phyloP scores from a whole-genome alignment of 768 basidiomycete species.

The Mycena albidolilacea region DNA sequence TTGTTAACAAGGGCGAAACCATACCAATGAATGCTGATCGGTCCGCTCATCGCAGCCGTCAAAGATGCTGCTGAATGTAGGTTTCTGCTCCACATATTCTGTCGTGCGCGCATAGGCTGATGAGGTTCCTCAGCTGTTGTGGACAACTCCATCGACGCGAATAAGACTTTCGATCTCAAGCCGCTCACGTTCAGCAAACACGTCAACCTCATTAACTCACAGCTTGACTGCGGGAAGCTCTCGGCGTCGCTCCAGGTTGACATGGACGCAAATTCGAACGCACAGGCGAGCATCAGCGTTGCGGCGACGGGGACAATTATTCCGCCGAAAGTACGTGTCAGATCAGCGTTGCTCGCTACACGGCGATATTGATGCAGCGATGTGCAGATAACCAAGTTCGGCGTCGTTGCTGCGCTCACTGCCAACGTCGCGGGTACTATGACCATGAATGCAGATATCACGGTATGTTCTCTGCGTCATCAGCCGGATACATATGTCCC shows the following conservation, averaged over 20 bases:
- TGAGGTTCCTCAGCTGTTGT: background rate
- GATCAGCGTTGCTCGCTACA: too few relatives aligned
- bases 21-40: too few relatives aligned
- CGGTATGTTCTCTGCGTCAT: constrained; percentile 41
- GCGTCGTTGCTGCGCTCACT: constrained; percentile 48
- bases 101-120: background rate
- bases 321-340: constrained; percentile 41
- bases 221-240: constrained; percentile 6
- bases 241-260: constrained; percentile 18
- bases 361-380: background rate
- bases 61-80: background rate
- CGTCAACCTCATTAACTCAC: constrained; percentile 29
- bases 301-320: constrained; percentile 47
- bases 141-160: constrained; percentile 27
- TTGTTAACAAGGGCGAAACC: too few relatives aligned
- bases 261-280: constrained; percentile 33
- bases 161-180: constrained; percentile 17
- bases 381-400: constrained; percentile 15
- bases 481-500: too few relatives aligned
- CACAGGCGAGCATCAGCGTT: constrained; percentile 38
- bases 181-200: constrained; percentile 34
- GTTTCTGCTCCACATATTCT: too few relatives aligned
- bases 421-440: constrained; percentile 57
- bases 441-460: constrained; percentile 53
- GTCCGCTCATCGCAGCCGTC: too few relatives aligned